Evolutionary conservation across 164 flowering plant genomes (phyloP).

Genomic region (Warburgia ugandensis): DNA sequence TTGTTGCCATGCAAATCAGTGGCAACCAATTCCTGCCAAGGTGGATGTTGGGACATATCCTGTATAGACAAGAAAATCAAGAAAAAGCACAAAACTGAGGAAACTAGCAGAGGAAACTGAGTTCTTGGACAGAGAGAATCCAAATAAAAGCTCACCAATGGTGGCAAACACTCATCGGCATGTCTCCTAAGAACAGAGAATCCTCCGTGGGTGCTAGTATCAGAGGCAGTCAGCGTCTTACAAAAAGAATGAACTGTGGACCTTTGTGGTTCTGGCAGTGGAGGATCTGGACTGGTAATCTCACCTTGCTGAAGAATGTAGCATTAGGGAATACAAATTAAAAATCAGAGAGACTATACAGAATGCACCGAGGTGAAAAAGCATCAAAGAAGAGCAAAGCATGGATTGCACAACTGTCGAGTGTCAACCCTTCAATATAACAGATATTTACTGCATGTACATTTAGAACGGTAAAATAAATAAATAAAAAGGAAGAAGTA

Average conservation of each 20-base stretch:
- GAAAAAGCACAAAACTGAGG: not conserved
- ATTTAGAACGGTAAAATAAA: too few species aligned
- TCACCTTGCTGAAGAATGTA: slow-evolving; percentile 64
- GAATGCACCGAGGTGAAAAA: not conserved
- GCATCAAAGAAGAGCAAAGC: not conserved
- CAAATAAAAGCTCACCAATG: slow-evolving; percentile 44
- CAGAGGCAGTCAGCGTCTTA: slow-evolving; percentile 95
- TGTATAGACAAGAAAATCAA: slow-evolving; percentile 24
- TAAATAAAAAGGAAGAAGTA: too few species aligned
- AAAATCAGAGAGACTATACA: not conserved
- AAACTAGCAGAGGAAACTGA: not conserved
- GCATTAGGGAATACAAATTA: not conserved
- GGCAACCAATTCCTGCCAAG: slow-evolving; percentile 89
- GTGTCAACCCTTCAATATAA: too few species aligned
- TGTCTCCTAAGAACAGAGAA: slow-evolving; percentile 94
- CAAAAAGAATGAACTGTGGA: slow-evolving; percentile 76
- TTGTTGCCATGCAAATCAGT: slow-evolving; percentile 78
- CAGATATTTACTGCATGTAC: too few species aligned
- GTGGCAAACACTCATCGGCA: slow-evolving; percentile 96
- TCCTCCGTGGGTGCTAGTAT: slow-evolving; percentile 98
- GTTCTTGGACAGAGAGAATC: not conserved
- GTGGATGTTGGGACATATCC: slow-evolving; percentile 95
- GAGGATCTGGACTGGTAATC: slow-evolving; percentile 64
- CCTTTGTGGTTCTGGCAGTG: slow-evolving; percentile 58
- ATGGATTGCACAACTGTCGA: too few species aligned